Evolutionary conservation across 2,329 filamentous ascomycete genomes (phyloP).

Genomic region (Diplodia intermedia): DNA sequence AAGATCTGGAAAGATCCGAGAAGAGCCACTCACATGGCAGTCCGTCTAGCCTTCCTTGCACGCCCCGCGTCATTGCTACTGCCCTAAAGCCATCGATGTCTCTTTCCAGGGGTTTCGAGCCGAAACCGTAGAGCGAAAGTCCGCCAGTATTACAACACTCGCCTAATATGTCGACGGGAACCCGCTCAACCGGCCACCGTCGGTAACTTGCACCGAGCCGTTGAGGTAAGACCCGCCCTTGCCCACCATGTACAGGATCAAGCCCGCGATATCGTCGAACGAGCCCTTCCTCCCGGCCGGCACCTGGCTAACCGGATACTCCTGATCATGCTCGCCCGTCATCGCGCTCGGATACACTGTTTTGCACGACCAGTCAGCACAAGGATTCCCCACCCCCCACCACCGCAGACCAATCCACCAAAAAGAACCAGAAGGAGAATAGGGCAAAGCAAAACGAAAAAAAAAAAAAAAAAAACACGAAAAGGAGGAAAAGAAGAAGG

Average conservation of each 20-base stretch:
- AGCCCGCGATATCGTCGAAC: conserved; percentile 57
- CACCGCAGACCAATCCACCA: too few species aligned
- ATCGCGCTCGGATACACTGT: conserved; percentile 53
- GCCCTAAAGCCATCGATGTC: background rate
- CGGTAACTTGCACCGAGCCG: conserved; percentile 58
- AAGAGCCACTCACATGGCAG: background rate
- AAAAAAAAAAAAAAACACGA: too few species aligned
- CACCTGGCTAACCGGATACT: conserved; percentile 46
- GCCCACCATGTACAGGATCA: conserved; percentile 59
- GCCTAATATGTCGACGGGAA: conserved; percentile 45
- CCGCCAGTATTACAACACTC: background rate
- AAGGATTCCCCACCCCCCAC: too few species aligned
- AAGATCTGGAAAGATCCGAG: too few species aligned
- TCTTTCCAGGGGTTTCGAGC: background rate
- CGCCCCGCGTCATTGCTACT: background rate
- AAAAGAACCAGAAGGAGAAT: too few species aligned
- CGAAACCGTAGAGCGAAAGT: background rate
- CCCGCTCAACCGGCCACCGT: conserved; percentile 52
- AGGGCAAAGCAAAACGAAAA: too few species aligned
- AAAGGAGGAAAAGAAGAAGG: background rate
- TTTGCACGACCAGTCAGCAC: too few species aligned
- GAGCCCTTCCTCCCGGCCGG: conserved; percentile 51
- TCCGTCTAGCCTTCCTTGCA: background rate
- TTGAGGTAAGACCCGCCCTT: conserved; percentile 62
- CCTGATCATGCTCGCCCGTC: conserved; percentile 44